A percentile compares a stretch with the other conserved stretches of the same genome.
Evolutionary conservation across 345 rosid species (phyloP).

Genomic region (Hibiscus tridactylites): DNA sequence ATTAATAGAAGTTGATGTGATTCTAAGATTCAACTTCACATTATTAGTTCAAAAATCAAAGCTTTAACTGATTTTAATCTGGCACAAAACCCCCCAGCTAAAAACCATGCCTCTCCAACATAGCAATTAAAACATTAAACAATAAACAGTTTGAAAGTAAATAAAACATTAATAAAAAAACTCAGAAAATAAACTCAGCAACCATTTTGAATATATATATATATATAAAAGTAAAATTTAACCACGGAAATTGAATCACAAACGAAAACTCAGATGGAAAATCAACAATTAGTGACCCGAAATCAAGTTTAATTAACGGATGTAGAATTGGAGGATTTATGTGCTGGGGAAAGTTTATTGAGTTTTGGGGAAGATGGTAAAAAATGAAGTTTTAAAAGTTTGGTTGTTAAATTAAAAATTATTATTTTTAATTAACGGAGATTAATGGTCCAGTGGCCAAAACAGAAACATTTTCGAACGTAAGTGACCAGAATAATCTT

Average conservation of each 20-base stretch:
- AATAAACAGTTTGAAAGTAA: background rate
- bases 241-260: background rate
- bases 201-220: background rate
- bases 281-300: background rate
- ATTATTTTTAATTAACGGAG: no score
- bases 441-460: no score
- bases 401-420: no score
- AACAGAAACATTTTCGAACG: no score
- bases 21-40: background rate
- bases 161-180: background rate
- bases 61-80: background rate
- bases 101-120: background rate
- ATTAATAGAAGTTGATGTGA: background rate
- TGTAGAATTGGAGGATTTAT: no score
- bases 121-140: background rate
- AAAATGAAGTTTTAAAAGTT: no score
- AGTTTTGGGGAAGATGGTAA: no score
- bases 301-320: background rate
- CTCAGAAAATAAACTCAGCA: background rate
- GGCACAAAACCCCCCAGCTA: background rate
- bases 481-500: no score
- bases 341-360: no score
- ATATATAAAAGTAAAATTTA: background rate
- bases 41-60: background rate
- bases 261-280: conserved; percentile 11